These are phyloP conservation scores for Retiboletus flavoniger DNA, from an alignment of 1,284 basidiomycete genomes.

Conservation along the genomic window DNA sequence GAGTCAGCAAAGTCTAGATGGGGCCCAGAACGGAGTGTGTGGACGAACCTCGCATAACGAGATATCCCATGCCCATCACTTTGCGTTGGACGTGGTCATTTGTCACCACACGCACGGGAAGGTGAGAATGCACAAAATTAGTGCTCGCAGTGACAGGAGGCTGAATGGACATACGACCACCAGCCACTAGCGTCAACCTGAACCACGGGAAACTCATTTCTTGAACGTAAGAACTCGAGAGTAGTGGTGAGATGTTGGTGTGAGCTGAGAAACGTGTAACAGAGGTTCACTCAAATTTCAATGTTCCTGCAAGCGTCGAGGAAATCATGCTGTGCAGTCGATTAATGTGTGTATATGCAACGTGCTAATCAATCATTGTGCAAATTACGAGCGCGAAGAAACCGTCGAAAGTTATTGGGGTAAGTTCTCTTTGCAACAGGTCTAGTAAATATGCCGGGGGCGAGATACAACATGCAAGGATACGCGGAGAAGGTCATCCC, in stretches of 20 bases:
- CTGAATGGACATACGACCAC: conserved; percentile 45
- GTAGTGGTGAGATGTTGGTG: neutral
- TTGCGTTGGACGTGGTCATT: conserved; percentile 2
- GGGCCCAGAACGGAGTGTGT: neutral
- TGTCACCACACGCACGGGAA: neutral
- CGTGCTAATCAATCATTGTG: conserved; percentile 4
- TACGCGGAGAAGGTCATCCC: conserved; percentile 21
- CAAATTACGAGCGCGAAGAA: conserved; percentile 15
- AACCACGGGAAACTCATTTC: conserved; percentile 51
- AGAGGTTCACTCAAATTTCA: neutral
- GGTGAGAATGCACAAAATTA: conserved; percentile 8
- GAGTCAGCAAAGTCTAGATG: conserved; percentile 4
- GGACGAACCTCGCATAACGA: conserved; percentile 61
- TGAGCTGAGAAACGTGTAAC: neutral
- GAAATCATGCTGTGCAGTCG: conserved; percentile 17
- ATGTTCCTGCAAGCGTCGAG: neutral
- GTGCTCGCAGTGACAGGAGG: neutral
- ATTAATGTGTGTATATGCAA: conserved; percentile 14
- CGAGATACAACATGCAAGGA: conserved; percentile 10
- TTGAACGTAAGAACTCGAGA: neutral
- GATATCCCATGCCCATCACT: conserved; percentile 65
- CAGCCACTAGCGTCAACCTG: conserved; percentile 45
- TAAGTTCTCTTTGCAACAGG: conserved; percentile 4
- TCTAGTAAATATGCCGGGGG: conserved; percentile 10
- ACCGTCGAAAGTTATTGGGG: conserved; percentile 5